phyloP scores from a whole-genome alignment of 352 stramenopile genomes.

The Pythium utonaiense region DNA sequence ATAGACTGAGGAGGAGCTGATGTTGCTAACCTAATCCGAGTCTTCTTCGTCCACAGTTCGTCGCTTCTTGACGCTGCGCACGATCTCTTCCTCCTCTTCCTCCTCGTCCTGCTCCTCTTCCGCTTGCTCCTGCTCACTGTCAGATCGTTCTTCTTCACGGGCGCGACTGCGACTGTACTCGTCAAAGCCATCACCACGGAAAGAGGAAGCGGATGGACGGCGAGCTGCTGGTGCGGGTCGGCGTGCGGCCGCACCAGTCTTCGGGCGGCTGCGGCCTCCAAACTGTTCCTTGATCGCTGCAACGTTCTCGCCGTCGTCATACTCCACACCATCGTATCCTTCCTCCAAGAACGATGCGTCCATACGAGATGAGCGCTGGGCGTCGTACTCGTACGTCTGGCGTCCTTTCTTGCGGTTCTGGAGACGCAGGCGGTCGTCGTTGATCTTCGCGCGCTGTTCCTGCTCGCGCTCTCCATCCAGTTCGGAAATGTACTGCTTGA shows the following conservation, averaged over 20 bases:
- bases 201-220: conserved; percentile 34
- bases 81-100: conserved; percentile 76
- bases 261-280: conserved; percentile 36
- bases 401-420: conserved; percentile 85
- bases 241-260: conserved; percentile 29
- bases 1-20: background rate
- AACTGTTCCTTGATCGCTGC: conserved; percentile 85
- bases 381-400: conserved; percentile 78
- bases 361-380: conserved; percentile 69
- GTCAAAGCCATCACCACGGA: conserved; percentile 69
- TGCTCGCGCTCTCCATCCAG: conserved; percentile 79
- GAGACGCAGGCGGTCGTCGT: conserved; percentile 76
- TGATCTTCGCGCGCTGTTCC: conserved; percentile 83
- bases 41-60: conserved; percentile 80
- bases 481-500: conserved; percentile 86
- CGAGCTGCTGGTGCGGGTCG: conserved; percentile 31
- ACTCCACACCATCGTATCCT: conserved; percentile 68
- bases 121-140: conserved; percentile 55
- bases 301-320: conserved; percentile 83
- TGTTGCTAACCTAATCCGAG: conserved; percentile 46
- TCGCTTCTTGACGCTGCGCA: conserved; percentile 72
- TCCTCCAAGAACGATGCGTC: conserved; percentile 83
- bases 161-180: conserved; percentile 66
- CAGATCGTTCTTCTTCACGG: conserved; percentile 56
- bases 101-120: conserved; percentile 62